These are phyloP conservation scores for Candida boleticola DNA, from an alignment of 805 yeast genomes.

Conservation along the genomic window DNA sequence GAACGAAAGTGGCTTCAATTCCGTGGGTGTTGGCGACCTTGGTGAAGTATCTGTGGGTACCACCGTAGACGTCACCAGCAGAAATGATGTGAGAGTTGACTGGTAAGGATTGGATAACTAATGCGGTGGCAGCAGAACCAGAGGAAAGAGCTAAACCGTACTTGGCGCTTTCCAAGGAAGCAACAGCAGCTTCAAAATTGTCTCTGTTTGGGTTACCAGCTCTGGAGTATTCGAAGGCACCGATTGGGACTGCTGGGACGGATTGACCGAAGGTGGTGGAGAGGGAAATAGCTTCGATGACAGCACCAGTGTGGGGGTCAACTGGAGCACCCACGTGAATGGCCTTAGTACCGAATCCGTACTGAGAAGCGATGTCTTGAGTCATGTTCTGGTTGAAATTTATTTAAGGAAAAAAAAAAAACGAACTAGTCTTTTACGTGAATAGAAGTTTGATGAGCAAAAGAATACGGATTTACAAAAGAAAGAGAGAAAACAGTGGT, in stretches of 20 bases:
- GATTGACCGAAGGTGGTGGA: slow-evolving; percentile 84
- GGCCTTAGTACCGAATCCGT: slow-evolving; percentile 74
- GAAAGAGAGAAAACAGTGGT: slow-evolving; percentile 6
- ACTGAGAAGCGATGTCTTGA: slow-evolving; percentile 27
- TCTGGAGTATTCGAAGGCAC: slow-evolving; percentile 79
- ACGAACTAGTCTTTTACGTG: slow-evolving; percentile 15
- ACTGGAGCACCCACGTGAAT: slow-evolving; percentile 79
- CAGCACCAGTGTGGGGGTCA: slow-evolving; percentile 79
- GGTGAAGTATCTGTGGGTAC: slow-evolving; percentile 88
- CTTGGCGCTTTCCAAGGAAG: slow-evolving; percentile 73
- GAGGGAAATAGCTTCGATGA: slow-evolving; percentile 77
- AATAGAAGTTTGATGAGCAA: not conserved
- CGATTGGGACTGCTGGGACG: slow-evolving; percentile 74
- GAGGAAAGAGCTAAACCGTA: slow-evolving; percentile 76
- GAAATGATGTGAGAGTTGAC: slow-evolving; percentile 72
- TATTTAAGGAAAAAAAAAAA: not conserved
- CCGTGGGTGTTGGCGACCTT: slow-evolving; percentile 82
- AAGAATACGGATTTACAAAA: slow-evolving; percentile 24
- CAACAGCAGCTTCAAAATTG: slow-evolving; percentile 74
- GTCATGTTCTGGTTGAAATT: slow-evolving; percentile 40
- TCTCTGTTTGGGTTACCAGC: slow-evolving; percentile 86
- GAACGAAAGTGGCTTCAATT: slow-evolving; percentile 64
- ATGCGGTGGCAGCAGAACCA: slow-evolving; percentile 85
- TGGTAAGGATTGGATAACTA: slow-evolving; percentile 69
- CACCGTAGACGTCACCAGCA: slow-evolving; percentile 87